Evolutionary conservation across 768 basidiomycete species (phyloP).

Genomic region (Boletus bicolor): DNA sequence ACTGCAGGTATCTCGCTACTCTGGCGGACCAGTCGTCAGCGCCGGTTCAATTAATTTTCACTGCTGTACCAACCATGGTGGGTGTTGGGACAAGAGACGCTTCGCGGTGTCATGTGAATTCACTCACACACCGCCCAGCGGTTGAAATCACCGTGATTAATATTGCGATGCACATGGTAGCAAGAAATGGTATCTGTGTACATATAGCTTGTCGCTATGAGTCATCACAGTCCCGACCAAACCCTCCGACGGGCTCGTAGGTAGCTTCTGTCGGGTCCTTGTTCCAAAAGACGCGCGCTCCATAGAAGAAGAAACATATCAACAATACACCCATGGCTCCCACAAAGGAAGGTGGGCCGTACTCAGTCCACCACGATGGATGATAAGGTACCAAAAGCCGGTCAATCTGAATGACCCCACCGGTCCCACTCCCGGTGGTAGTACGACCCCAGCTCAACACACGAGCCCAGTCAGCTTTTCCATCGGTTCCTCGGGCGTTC

Average conservation of each 20-base stretch:
- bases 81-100: conserved; percentile 9
- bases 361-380: conserved; percentile 81
- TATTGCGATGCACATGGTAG: conserved; percentile 3
- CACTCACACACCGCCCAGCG: conserved; percentile 4
- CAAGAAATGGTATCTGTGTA: conserved; percentile 18
- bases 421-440: conserved; percentile 66
- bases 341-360: conserved; percentile 65
- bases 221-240: conserved; percentile 52
- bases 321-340: conserved; percentile 54
- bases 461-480: conserved; percentile 58
- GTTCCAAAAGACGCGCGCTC: conserved; percentile 67
- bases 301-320: conserved; percentile 71
- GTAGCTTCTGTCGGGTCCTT: conserved; percentile 78
- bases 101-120: conserved; percentile 28
- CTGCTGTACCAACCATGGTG: conserved; percentile 26
- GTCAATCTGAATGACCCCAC: conserved; percentile 90
- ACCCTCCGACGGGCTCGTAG: conserved; percentile 88
- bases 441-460: conserved; percentile 75
- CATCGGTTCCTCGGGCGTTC: conserved; percentile 65
- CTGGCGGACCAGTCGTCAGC: conserved; percentile 17
- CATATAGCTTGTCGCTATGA: conserved; percentile 18
- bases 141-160: background rate
- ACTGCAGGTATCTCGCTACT: conserved; percentile 23
- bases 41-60: background rate
- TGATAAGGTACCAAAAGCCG: conserved; percentile 78